Evolutionary conservation across 169 alveolate species (phyloP), one percentile per base, ranked within the genome.

Genomic region (Eimeria brunetti): DNA sequence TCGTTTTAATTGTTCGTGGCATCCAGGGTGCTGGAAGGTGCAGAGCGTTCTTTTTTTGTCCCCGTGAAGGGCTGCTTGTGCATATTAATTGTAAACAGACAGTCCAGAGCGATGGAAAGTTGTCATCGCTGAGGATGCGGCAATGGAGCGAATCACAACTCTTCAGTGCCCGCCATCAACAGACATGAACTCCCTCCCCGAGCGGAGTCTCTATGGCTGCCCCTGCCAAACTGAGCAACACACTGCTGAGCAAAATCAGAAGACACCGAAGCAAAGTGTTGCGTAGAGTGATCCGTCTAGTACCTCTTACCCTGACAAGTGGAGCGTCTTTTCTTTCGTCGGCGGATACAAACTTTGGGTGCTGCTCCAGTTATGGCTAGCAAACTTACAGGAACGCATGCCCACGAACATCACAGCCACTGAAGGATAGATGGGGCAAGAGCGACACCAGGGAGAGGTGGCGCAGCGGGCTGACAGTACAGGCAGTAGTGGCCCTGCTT

Each of bases 391-490:
- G 62, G 64, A 60, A 20, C 88, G 38, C 27, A 78, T 78, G 88
- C 44, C 44, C 36, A 49, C 41, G 38, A 64, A 78, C 38, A 44
- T 80, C 51, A 5, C 41, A 24, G n/a, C 58, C 60, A 76, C 86
- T 16, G 41, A 76, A 30, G 14, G 44, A 80, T 69, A 44, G 27
- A 16, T 8, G 41, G 69, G n/a, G 7, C 67, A 80, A 49, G 36
- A 44, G 67, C 88, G 88, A 33, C n/a, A 46, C 69, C 38, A 80
- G 64, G 64, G 44, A 80, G 69, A 46, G 88, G 69, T 80, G 49
- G 1, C 46, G 60, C 16, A 6, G 24, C 27, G 69, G 64, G n/a
- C 51, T 4, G 30, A 44, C 69, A 46, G 30, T 41, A 11, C 60
- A 76, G 33, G 60, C 1, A 18, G 27, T 36, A 6, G 7, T 33